Base-by-base conservation (phyloP, 345 rosid genomes). In the Acer saccharum region DNA sequence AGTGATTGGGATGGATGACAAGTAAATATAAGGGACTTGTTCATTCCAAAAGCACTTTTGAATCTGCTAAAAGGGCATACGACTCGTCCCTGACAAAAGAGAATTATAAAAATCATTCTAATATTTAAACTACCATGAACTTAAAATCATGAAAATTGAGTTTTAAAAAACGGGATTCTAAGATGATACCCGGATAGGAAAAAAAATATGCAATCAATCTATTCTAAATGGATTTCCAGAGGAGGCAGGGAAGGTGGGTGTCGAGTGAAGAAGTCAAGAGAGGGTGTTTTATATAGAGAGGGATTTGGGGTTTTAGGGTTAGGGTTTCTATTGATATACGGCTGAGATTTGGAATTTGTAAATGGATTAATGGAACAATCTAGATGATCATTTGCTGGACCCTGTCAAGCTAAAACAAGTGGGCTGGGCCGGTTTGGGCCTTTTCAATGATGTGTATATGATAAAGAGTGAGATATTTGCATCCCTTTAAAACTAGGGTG, bases 21-120 rank as follows among this genome's bases (percentile, higher is more conserved):
- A 23, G 5, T 55, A 39, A 52, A 73, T 78, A 10, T 82, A 12
- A 71, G 81, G 81, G 79, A 78, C 82, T 60, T 27, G 76, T 78
- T 75, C 79, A 75, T 60, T 81, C 84, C 84, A 75, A 14, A 25
- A 82, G 84, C 84, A 78, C 74, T 58, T 74, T 0, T 17, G 0
- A 11, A 5, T n/a, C 74, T 66, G 81, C 81, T 71, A 77, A 54
- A 62, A 76, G 67, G 81, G 78, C 77, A 65, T 81, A 82, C 74
- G 71, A 69, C 6, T 44, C 60, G 74, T 82, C 81, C 81, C 84
- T n/a, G 2, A 2, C 66, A 14, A 41, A 52, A 10, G 3, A 20
- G 6, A 3, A 70, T 2, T 5, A 13, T 5, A 29, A 9, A 25
- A 11, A 21, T 68, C 32, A 68, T 41, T 50, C 62, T 17, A 57